Evolutionary conservation across 805 yeast genomes (phyloP), one percentile per base, ranked within the genome.

Genomic region (Saccharomycopsis microspora): DNA sequence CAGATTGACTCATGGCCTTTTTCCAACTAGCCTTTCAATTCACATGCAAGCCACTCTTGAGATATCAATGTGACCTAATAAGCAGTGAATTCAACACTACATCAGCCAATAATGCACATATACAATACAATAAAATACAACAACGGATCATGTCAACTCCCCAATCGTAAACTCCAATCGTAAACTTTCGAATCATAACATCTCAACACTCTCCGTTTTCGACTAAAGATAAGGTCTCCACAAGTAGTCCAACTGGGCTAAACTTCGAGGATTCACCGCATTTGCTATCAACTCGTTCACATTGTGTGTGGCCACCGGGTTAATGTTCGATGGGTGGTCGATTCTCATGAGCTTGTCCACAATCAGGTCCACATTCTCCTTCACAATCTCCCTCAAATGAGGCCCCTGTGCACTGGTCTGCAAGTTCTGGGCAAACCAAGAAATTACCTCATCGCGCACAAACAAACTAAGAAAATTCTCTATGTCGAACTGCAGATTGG

Each of bases 251-350:
- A 95, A 82, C 47, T 86, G 80, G 8, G 97, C 97, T 57, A 93
- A 67, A 58, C 87, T 86, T 57, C 96, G 78, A 35, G 97, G 97
- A 60, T 90, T 93, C 8, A 90, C 97, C 5, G 98, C 97, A 58
- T 85, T 89, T 3, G 95, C 84, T 45, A 94, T 86, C 60, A 90
- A 74, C 58, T 93, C 97, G 56, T 93, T 72, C 33, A 88, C 85
- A 52, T 85, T 82, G 62, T 93, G 97, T 37, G 95, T 85, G 6
- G 95, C 85, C 1, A 83, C 78, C 39, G 75, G 67, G 33, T 75
- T 75, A 37, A 71, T 68, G 9, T 75, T 71, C 42, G 65, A 64
- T 30, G 71, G 62, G 52, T 85, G 87, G 3, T 89, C 84, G 65
- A 93, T 70, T 49, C 88, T 84, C 10, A 80, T 66, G 3, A 89